These are phyloP conservation scores for Metschnikowia vanudenii DNA, from an alignment of 805 yeast genomes.

Conservation along the genomic window DNA sequence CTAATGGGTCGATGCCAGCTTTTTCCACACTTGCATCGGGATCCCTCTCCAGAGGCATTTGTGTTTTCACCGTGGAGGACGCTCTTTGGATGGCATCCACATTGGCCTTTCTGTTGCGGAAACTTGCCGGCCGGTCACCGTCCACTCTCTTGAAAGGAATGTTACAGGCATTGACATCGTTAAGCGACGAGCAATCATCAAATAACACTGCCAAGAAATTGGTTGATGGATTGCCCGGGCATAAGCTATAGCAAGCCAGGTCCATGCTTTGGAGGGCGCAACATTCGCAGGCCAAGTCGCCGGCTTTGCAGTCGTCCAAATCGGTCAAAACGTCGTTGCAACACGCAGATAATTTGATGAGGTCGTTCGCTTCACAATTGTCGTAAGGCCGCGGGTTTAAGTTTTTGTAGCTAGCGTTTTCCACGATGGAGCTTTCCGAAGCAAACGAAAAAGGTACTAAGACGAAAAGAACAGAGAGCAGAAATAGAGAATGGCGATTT, in stretches of 20 bases:
- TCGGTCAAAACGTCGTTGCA: slow-evolving; percentile 46
- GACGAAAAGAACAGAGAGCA: no score
- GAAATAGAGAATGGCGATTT: background rate
- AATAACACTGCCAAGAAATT: slow-evolving; percentile 45
- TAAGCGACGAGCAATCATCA: slow-evolving; percentile 45
- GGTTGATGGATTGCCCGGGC: slow-evolving; percentile 49
- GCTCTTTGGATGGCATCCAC: slow-evolving; percentile 10
- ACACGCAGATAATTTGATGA: slow-evolving; percentile 42
- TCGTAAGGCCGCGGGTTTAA: slow-evolving; percentile 44
- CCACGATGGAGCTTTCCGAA: slow-evolving; percentile 17
- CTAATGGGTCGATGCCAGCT: background rate
- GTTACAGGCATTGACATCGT: slow-evolving; percentile 51
- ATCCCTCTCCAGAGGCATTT: slow-evolving; percentile 3
- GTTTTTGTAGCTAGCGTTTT: slow-evolving; percentile 44
- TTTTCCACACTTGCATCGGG: slow-evolving; percentile 1
- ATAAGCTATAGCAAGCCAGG: slow-evolving; percentile 45
- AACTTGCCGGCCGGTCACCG: slow-evolving; percentile 19
- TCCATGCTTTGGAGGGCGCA: slow-evolving; percentile 53
- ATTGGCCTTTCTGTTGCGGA: slow-evolving; percentile 8
- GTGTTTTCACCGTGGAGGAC: slow-evolving; percentile 12
- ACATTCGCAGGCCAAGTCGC: slow-evolving; percentile 56
- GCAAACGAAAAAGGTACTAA: slow-evolving; percentile 2
- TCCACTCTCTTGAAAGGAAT: slow-evolving; percentile 49
- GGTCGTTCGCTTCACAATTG: slow-evolving; percentile 45
- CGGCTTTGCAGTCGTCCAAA: slow-evolving; percentile 51